These are phyloP conservation scores for Patellaria atrata DNA, from an alignment of 495 filamentous ascomycete genomes.

Conservation along the genomic window DNA sequence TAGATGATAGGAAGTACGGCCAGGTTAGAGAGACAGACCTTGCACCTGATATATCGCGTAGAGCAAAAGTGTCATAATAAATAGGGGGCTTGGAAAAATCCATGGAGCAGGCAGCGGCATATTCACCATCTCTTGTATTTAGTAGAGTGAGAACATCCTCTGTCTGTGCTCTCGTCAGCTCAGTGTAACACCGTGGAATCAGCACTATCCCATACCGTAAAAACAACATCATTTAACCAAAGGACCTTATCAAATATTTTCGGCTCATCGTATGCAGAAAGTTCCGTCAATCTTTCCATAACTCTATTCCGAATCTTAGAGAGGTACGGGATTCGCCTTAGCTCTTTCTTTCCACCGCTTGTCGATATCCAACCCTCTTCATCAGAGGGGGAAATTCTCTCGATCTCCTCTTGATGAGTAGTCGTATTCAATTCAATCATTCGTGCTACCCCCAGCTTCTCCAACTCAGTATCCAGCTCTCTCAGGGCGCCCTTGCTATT, in stretches of 20 bases:
- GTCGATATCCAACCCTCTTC: constrained; percentile 45
- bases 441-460: constrained; percentile 35
- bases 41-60: constrained; percentile 54
- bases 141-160: constrained; percentile 58
- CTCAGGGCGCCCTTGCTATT: constrained; percentile 48
- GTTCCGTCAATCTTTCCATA: constrained; percentile 32
- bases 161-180: constrained; percentile 24
- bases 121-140: constrained; percentile 53
- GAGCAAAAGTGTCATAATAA: constrained; percentile 78
- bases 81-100: constrained; percentile 55
- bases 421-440: constrained; percentile 40
- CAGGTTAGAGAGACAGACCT: constrained; percentile 50
- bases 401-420: constrained; percentile 42
- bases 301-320: constrained; percentile 46
- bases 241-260: constrained; percentile 48
- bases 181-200: background rate
- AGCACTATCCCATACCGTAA: constrained; percentile 37
- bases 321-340: constrained; percentile 55
- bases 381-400: constrained; percentile 19
- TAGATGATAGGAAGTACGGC: constrained; percentile 58
- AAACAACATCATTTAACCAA: constrained; percentile 65
- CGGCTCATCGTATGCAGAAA: constrained; percentile 31
- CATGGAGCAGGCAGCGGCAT: constrained; percentile 68
- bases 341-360: constrained; percentile 33
- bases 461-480: constrained; percentile 43